Base-by-base conservation (phyloP, 345 rosid species). In the Salix arbutifolia region DNA sequence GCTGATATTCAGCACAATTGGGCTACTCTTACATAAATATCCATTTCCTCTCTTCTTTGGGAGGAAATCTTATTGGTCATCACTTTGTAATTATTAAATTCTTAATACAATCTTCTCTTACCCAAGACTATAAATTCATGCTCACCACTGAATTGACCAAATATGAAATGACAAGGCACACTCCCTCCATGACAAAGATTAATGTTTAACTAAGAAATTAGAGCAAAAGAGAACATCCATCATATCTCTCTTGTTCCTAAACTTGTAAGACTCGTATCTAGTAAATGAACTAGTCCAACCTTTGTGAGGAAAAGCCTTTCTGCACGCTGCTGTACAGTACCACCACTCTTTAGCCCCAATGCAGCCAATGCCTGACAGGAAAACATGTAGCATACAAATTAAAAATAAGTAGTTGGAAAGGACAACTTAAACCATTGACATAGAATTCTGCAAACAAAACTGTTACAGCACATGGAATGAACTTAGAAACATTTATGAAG, bases 271-370 rank as follows among this genome's bases (percentile, higher is more conserved):
- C 37, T 37, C 70, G 25, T 13, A 23, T 52, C 13, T 23, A 31
- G 31, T 56, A 48, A 56, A 65, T 23, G 66, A 74, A 21, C 44
- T 23, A 37, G 66, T 26, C 35, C 16, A 65, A 94, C 97, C 99
- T 96, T 94, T 28, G 94, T 90, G 69, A 94, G 92, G 84, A 96
- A 90, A 76, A 96, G 95, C 88, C 98, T 89, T 87, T 94, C 97
- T 2, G 96, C 98, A 62, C 97, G 94, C 85, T 91, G 97, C 86
- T 90, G 91, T 65, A 84, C 82, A 33, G 97, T 94, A 61, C 99
- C 98, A 65, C 98, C 99, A 83, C 89, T 84, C 83, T 94, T 96
- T 76, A 96, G 85, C 81, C 98, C 97, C 80, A 94, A 80, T 68
- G 99, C 92, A 72, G 88, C 90, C 87, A 92, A 83, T 50, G 92